Conservation (phyloP, 345 rosid species). For the Salix viminalis region DNA sequence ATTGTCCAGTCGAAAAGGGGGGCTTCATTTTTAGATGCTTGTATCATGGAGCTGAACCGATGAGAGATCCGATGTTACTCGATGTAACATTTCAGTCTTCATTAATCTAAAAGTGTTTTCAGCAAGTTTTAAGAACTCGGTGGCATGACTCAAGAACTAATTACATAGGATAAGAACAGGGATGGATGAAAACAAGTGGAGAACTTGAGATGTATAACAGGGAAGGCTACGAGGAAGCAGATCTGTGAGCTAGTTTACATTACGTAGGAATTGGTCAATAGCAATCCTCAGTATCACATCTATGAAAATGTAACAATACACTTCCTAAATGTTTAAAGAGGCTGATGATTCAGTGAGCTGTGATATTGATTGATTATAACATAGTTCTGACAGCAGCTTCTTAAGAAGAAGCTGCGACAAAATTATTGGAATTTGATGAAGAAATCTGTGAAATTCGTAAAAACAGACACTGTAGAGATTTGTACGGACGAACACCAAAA, state of each 20-base stretch:
- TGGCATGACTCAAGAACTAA: neutral
- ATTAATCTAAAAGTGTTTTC: neutral
- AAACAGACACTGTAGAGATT: no score
- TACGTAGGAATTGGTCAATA: neutral
- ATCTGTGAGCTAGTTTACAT: neutral
- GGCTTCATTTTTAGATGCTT: neutral
- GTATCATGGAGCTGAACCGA: neutral
- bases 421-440: no score
- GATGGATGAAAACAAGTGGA: neutral
- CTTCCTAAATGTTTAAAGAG: neutral
- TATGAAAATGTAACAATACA: neutral
- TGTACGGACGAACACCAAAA: no score
- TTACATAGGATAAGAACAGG: neutral
- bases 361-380: neutral
- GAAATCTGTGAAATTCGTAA: no score
- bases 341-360: neutral
- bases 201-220: neutral
- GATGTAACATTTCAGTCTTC: neutral
- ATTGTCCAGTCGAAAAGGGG: constrained; percentile 59
- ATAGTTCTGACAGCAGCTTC: neutral
- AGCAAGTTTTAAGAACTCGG: neutral
- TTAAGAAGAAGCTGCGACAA: no score
- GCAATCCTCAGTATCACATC: neutral
- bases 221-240: neutral
- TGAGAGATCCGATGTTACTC: neutral